Evolutionary conservation across 2,329 filamentous ascomycete genomes (phyloP).

Genomic region (Byssothecium circinans): DNA sequence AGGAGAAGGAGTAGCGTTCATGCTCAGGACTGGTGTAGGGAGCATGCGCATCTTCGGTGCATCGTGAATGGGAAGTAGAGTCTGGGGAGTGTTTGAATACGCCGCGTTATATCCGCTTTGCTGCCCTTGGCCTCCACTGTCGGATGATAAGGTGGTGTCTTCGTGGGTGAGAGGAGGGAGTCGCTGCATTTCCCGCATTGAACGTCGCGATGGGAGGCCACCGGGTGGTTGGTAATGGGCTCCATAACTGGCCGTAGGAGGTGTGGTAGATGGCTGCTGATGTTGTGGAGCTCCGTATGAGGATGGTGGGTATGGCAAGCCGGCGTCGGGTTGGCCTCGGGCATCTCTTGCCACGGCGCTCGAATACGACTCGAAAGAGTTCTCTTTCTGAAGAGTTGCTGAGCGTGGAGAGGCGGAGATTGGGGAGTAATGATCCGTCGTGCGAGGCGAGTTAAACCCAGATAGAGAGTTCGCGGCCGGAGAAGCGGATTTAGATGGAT

Average conservation of each 20-base stretch:
- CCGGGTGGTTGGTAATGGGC: slow-evolving; percentile 25
- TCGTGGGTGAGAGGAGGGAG: slow-evolving; percentile 43
- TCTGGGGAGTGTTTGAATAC: slow-evolving; percentile 8
- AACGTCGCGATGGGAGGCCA: slow-evolving; percentile 36
- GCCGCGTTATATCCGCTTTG: slow-evolving; percentile 22
- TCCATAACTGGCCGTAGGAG: slow-evolving; percentile 19
- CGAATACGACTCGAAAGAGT: slow-evolving; percentile 23
- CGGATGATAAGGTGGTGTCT: slow-evolving; percentile 45
- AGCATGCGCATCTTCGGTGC: slow-evolving; percentile 39
- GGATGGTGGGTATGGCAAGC: slow-evolving; percentile 18
- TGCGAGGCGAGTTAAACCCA: slow-evolving; percentile 37
- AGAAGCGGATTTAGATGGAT: slow-evolving; percentile 38
- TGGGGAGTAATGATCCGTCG: slow-evolving; percentile 38
- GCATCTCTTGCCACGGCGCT: slow-evolving; percentile 23
- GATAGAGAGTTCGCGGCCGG: slow-evolving; percentile 34
- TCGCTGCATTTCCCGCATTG: slow-evolving; percentile 30
- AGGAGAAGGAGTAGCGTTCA: slow-evolving; percentile 30
- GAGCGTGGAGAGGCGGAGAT: slow-evolving; percentile 39
- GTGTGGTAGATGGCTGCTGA: slow-evolving; percentile 20
- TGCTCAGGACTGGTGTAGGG: slow-evolving; percentile 41
- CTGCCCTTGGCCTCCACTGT: slow-evolving; percentile 23
- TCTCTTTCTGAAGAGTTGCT: slow-evolving; percentile 28
- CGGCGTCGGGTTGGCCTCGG: slow-evolving; percentile 22
- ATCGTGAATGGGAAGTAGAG: slow-evolving; percentile 28
- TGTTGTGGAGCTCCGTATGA: slow-evolving; percentile 19